Evolutionary conservation across 2,329 filamentous ascomycete genomes (phyloP), one percentile per base, ranked within the genome.

Genomic region (Penicillium sp.): DNA sequence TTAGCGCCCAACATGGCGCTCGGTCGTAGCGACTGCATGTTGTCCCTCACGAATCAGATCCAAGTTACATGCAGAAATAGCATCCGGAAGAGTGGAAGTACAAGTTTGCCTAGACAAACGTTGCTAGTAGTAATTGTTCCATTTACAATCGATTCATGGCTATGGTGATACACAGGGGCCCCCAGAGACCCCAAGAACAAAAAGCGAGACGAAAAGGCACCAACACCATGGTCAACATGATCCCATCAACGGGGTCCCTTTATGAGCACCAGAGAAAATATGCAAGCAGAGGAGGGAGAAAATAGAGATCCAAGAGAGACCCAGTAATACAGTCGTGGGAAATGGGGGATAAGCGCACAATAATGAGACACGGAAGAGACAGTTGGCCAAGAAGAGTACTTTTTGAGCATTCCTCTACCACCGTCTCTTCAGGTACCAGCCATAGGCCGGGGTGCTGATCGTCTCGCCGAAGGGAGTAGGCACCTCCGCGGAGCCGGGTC

Each of bases 401-500:
- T 22, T 58, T 14, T 6, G 60, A 59, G 25, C 38, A 51, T 50
- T n/a, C 35, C 55, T 59, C 57, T 63, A 74, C 76, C 86, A 96
- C 73, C 92, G 83, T 75, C 92, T 86, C 75, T 89, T 84, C 79
- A 98, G 77, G 77, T 98, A 99, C 94, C 94, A 99, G 76, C 91
- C 93, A 77, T 93, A 96, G 0, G 92, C 92, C 73, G 96, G 79
- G 75, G 92, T 91, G 73, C 85, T 88, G n/a, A 88, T 84, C 64
- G 86, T 80, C 58, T 85, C 81, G 53, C 81, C 78, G 77, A 92
- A 97, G 17, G 94, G 94, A 25, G 91, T 92, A 1, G 94, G 94
- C 61, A 94, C 89, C 76, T 94, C 95, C 4, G 90, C 88, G 65
- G 86, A 71, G 11, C 93, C 92, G 2, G 89, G 89, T 61, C 93